These are phyloP conservation scores for Trichosporon sp. DNA, from an alignment of 1,284 basidiomycete genomes.

Conservation along the genomic window DNA sequence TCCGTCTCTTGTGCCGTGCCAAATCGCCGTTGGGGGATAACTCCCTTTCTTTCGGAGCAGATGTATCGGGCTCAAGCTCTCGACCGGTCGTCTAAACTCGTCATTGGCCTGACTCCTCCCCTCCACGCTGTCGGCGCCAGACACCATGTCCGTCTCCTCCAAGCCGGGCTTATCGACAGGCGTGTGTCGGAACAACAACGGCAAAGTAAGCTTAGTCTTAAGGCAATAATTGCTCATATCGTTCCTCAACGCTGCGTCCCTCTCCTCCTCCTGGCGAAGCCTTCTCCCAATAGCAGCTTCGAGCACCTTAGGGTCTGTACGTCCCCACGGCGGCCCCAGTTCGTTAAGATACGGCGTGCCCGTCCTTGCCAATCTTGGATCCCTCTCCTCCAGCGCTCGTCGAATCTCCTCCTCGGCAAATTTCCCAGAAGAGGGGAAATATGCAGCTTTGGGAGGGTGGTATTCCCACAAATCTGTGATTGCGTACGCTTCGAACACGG, in stretches of 20 bases:
- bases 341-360: constrained; percentile 6
- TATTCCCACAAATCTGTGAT: constrained; percentile 21
- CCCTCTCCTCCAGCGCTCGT: neutral
- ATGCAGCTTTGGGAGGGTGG: neutral
- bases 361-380: constrained; percentile 13
- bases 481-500: constrained; percentile 25
- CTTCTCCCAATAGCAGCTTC: neutral
- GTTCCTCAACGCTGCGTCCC: neutral
- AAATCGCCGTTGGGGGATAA: neutral
- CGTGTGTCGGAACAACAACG: constrained; percentile 14
- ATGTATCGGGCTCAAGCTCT: neutral
- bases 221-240: constrained; percentile 2
- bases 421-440: neutral
- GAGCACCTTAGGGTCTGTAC: too few relatives aligned
- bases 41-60: neutral
- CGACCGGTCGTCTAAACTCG: constrained; percentile 3
- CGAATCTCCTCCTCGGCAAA: neutral
- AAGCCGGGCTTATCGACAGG: neutral
- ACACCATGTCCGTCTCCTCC: too few relatives aligned
- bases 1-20: neutral
- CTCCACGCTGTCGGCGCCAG: too few relatives aligned
- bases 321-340: neutral
- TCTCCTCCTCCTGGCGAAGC: neutral
- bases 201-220: neutral
- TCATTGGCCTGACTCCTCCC: too few relatives aligned